Evolutionary conservation across 371 early-diverging fungal genomes (phyloP).

Genomic region (Mucor piriformis): DNA sequence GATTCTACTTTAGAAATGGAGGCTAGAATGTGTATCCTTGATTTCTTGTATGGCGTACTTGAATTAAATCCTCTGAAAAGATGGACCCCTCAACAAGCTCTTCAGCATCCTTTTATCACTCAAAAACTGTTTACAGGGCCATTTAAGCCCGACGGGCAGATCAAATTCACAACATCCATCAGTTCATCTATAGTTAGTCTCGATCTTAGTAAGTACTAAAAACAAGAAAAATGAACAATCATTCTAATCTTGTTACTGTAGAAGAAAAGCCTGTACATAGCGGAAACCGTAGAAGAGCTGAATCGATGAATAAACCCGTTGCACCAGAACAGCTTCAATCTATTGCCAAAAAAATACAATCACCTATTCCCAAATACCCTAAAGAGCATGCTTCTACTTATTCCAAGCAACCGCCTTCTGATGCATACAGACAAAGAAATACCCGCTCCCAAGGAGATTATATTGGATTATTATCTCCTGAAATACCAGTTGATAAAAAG

Average conservation of each 20-base stretch:
- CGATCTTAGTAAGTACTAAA: not conserved
- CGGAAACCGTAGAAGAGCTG: slow-evolving; percentile 12
- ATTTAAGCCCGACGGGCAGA: slow-evolving; percentile 50
- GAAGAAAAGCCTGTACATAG: slow-evolving; percentile 7
- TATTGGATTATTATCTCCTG: slow-evolving; percentile 32
- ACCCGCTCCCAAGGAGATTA: slow-evolving; percentile 42
- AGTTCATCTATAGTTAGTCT: not conserved
- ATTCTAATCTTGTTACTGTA: not conserved
- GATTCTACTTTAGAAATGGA: slow-evolving; percentile 58
- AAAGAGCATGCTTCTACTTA: slow-evolving; percentile 1
- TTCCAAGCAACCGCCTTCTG: slow-evolving; percentile 3
- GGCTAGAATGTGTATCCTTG: slow-evolving; percentile 72
- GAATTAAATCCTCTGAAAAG: slow-evolving; percentile 89
- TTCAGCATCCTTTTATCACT: slow-evolving; percentile 93
- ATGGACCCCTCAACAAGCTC: slow-evolving; percentile 94
- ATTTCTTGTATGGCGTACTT: slow-evolving; percentile 87
- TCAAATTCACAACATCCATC: not conserved
- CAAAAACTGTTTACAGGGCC: slow-evolving; percentile 75
- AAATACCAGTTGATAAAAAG: not conserved
- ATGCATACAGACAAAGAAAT: slow-evolving; percentile 29
- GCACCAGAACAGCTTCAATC: slow-evolving; percentile 24
- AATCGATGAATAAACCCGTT: slow-evolving; percentile 23
- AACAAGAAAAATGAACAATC: not conserved
- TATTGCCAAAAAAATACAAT: slow-evolving; percentile 18
- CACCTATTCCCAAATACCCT: slow-evolving; percentile 22